phyloP scores from a whole-genome alignment of 163 green algal genomes.

The Chlamydomonas reinhardtii region DNA sequence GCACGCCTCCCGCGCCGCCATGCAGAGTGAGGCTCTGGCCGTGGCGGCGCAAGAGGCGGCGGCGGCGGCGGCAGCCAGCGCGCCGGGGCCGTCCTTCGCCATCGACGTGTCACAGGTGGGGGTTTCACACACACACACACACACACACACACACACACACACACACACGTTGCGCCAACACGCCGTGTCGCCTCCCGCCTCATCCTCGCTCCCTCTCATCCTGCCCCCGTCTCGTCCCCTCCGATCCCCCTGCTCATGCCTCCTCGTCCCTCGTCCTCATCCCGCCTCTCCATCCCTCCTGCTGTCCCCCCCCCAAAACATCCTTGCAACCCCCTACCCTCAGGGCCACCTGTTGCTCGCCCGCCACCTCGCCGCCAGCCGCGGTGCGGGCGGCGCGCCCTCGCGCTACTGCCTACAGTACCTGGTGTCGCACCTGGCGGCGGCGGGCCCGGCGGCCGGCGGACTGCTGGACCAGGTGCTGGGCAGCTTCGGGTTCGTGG shows the following conservation, averaged over 20 bases:
- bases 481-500: conserved; percentile 6
- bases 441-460: neutral
- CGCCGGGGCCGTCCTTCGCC: neutral
- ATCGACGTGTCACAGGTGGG: conserved; percentile 28
- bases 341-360: conserved; percentile 16
- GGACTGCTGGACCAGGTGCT: conserved; percentile 30
- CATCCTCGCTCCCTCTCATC: no score
- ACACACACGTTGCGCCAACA: no score
- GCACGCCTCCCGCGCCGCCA: neutral
- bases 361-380: neutral
- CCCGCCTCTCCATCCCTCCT: no score
- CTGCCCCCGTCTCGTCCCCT: no score
- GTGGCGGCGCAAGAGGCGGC: neutral
- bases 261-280: no score
- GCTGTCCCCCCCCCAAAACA: no score
- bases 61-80: conserved; percentile 4
- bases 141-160: no score
- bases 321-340: neutral
- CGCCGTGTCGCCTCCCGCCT: no score
- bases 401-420: conserved; percentile 17
- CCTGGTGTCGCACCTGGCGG: neutral
- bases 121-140: no score
- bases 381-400: neutral
- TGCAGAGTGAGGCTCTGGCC: conserved; percentile 3
- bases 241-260: no score